Evolutionary conservation across 805 yeast species (phyloP).

Genomic region (Metschnikowia matae): DNA sequence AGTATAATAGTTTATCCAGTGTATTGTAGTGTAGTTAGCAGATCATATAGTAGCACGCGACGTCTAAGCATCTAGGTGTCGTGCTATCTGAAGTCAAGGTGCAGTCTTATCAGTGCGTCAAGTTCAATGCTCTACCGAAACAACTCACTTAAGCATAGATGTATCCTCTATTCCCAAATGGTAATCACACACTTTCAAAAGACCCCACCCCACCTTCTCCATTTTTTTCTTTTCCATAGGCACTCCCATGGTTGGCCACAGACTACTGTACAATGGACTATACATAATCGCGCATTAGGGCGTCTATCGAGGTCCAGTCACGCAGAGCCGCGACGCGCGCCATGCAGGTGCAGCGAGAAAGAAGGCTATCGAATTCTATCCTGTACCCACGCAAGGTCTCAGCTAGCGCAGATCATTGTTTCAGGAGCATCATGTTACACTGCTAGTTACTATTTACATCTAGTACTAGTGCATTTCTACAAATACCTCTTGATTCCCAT

Average conservation of each 20-base stretch:
- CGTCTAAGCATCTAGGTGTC: background rate
- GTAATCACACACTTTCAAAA: no score
- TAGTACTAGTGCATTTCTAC: background rate
- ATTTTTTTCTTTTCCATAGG: no score
- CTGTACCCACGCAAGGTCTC: conserved; percentile 4
- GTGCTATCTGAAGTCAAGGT: background rate
- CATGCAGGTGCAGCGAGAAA: conserved; percentile 9
- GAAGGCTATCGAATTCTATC: conserved; percentile 16
- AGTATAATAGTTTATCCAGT: no score
- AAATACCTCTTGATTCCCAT: background rate
- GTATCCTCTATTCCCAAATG: no score
- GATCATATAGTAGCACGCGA: no score
- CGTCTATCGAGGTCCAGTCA: background rate
- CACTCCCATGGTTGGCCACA: no score
- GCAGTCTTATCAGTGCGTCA: conserved; percentile 1
- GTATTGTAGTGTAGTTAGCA: no score
- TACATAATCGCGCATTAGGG: background rate
- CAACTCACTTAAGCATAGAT: no score
- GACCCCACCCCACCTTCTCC: no score
- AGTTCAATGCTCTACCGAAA: no score
- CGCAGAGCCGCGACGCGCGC: conserved; percentile 2
- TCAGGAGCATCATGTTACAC: background rate
- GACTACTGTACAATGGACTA: background rate
- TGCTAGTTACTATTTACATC: background rate
- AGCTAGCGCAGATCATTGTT: conserved; percentile 5